Evolutionary conservation across 129 eudicot species (phyloP), one percentile per base, ranked within the genome.

Genomic region (Arctium lappa): DNA sequence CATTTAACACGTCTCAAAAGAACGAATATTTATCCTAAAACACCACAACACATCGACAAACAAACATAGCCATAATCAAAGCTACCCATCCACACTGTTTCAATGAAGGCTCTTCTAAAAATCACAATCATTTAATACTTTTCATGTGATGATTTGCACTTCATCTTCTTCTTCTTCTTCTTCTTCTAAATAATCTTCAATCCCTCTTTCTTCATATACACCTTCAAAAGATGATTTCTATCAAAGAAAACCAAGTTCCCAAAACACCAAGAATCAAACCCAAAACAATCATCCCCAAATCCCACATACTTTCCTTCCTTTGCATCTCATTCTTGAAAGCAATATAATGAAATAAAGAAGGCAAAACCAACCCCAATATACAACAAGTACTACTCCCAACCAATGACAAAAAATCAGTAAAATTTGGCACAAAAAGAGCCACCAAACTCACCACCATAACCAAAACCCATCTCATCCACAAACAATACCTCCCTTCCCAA

Each of bases 331-430:
- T 74, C 87, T 85, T 89, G 56, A 86, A 89, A 3, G 84, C 81
- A n/a, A 80, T 74, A 53, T 85, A 88, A 82, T 91, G 92, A 81
- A 91, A 91, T 44, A 91, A 79, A 80, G 91, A 69, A 56, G 92
- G 94, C 72, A 88, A 85, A 37, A 91, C 92, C 84, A 88, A 78
- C n/a, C 91, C 94, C 76, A 91, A 76, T 30, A 68, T 74, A 70
- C 91, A 86, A 46, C 92, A 91, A 73, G 88, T 87, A 77, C 92
- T 91, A 56, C 94, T 91, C 69, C 94, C 92, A 27, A 91, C 94
- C 77, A 91, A 75, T 3, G 94, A 88, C 78, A 88, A 78, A 53
- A 91, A 91, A 75, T 91, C 94, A 2, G 94, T 84, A 30, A 91
- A 91, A 75, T 91, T 91, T 7, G 94, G 94, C 22, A 89, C 91